Evolutionary conservation across 352 stramenopile species (phyloP).

Genomic region (Phytophthora pini): DNA sequence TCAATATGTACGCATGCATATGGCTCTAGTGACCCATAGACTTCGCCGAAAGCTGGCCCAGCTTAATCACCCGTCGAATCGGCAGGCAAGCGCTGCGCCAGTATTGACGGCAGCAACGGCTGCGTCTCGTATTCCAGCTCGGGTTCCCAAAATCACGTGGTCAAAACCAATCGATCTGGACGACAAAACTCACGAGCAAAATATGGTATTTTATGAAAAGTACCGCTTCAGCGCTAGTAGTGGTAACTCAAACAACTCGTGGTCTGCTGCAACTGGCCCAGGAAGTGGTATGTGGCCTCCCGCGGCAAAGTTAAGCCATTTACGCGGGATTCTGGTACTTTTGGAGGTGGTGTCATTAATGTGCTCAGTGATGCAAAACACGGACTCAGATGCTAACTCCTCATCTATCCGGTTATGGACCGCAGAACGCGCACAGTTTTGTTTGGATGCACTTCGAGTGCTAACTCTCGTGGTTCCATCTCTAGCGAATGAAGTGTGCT

Average conservation of each 20-base stretch:
- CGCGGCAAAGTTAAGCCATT: conserved; percentile 74
- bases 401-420: conserved; percentile 72
- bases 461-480: conserved; percentile 78
- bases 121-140: conserved; percentile 64
- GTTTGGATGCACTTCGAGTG: conserved; percentile 74
- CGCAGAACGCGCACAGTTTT: conserved; percentile 82
- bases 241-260: conserved; percentile 52
- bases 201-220: conserved; percentile 86
- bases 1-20: conserved; percentile 86
- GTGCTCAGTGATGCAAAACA: conserved; percentile 62
- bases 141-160: conserved; percentile 74
- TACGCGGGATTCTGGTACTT: conserved; percentile 80
- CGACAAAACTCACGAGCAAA: conserved; percentile 85
- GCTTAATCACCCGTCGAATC: conserved; percentile 64
- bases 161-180: conserved; percentile 86
- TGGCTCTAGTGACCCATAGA: conserved; percentile 74
- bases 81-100: conserved; percentile 35
- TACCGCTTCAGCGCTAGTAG: conserved; percentile 76
- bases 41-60: conserved; percentile 70
- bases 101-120: conserved; percentile 61
- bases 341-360: conserved; percentile 81
- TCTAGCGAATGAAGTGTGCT: conserved; percentile 78
- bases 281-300: conserved; percentile 74
- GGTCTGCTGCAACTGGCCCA: conserved; percentile 58
- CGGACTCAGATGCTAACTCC: conserved; percentile 59